A percentile compares a stretch with the other conserved stretches of the same genome.
Evolutionary conservation across 176 grass and related monocot genomes (phyloP).

Genomic region (Urochloa ruziziensis): DNA sequence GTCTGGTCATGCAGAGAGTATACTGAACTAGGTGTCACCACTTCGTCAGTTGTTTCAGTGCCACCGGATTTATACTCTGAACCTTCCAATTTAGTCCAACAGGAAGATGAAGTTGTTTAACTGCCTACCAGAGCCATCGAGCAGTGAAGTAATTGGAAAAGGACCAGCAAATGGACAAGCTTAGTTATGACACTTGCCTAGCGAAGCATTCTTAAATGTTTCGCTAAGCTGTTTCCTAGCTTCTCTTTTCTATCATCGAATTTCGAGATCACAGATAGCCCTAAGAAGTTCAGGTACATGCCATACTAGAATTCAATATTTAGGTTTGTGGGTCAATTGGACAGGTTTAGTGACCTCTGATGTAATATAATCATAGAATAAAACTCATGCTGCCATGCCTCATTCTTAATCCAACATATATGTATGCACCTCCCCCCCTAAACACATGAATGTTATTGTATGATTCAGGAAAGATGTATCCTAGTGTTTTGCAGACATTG

Average conservation of each 20-base stretch:
- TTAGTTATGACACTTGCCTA: neutral
- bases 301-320: neutral
- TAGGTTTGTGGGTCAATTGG: neutral
- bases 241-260: neutral
- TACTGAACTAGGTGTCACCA: neutral
- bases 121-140: slow-evolving; percentile 1
- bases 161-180: neutral
- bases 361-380: neutral
- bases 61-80: neutral
- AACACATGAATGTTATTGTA: neutral
- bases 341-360: neutral
- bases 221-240: neutral
- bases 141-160: too few relatives aligned
- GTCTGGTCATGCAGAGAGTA: neutral
- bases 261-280: neutral
- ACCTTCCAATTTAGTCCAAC: neutral
- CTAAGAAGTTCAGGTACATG: neutral
- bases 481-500: slow-evolving; percentile 10
- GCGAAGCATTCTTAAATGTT: neutral
- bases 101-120: neutral
- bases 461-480: neutral
- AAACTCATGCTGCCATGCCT: neutral
- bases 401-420: neutral
- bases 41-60: neutral
- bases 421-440: neutral